phyloP scores from a whole-genome alignment of 306 rosid genomes.

The Casuarina equisetifolia region DNA sequence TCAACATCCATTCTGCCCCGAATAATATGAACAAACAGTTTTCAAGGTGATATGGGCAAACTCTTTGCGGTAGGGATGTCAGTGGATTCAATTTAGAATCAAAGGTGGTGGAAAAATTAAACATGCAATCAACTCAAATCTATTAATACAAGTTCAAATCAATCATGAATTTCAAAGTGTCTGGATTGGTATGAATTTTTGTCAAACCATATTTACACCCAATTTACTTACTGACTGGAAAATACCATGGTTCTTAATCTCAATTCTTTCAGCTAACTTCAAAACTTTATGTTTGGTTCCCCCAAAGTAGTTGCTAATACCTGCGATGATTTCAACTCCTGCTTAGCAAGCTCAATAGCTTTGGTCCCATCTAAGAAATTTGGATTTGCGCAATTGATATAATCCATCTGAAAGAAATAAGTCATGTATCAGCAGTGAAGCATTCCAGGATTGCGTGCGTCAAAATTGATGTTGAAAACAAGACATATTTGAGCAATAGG shows the following conservation, averaged over 20 bases:
- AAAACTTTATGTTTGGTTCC: not conserved
- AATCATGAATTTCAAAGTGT: not conserved
- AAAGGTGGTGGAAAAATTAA: not conserved
- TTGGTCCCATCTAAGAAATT: conserved; percentile 46
- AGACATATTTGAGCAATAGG: not conserved
- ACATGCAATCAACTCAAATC: not conserved
- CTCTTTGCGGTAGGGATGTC: not conserved
- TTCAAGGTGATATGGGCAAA: not conserved
- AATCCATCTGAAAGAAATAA: conserved; percentile 38
- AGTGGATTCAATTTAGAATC: not conserved
- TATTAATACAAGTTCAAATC: not conserved
- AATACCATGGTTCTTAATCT: not conserved
- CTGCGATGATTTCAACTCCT: conserved; percentile 37
- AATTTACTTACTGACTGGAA: not conserved
- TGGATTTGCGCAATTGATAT: conserved; percentile 45
- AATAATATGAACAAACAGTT: conserved; percentile 8
- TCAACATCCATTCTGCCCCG: conserved; percentile 26
- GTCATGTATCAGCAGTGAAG: conserved; percentile 5
- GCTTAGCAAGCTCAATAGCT: conserved; percentile 43
- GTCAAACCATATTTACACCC: not conserved
- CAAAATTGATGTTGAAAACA: not conserved
- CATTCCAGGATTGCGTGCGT: not conserved
- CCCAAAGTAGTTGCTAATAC: conserved; percentile 21
- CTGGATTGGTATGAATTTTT: not conserved
- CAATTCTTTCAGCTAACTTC: not conserved